Base-by-base conservation (phyloP, 768 basidiomycete species). In the Kwoniella pini region DNA sequence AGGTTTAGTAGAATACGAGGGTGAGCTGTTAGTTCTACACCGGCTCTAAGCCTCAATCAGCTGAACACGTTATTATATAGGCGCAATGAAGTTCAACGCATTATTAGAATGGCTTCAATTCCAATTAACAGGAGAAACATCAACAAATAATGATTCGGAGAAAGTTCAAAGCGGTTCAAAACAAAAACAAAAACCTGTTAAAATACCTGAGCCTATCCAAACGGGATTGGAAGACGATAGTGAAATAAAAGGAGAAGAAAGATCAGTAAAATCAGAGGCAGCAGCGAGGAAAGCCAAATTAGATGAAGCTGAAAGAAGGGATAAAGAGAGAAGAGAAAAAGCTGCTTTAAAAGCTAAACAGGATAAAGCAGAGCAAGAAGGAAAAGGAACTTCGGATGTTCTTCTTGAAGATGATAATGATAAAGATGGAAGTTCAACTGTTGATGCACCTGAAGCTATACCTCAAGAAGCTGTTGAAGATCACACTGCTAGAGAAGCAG, bases 71-170 rank as follows among this genome's bases (percentile, higher is more conserved):
- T 5, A 21, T 36, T 27, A 9, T 7, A 54, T 27, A 68, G 91
- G 90, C 40, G 77, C 82, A 33, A 83, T 82, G 70, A 94, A 94
- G 79, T 83, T 85, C 64, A 88, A 91, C 53, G 82, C 87, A 2
- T 80, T 95, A 39, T 53, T 83, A 83, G 62, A 85, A 86, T 68
- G 89, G 87, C 80, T 87, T 88, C 75, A 86, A 84, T 77, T 79
- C 15, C 72, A 74, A 19, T 61, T 79, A 60, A 81, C 81, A 62
- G 79, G 82, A 71, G 77, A 81, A 38, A 69, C 67, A 9, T 48
- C 68, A 9, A 49, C 68, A 3, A 28, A 57, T 3, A 19, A 21
- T 13, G 42, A 30, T 17, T 46, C 44, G 27, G 40, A n/a, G 6
- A 50, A 66, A 17, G 12, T 40, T 17, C 9, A 36, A 36, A 15